These are phyloP conservation scores for Phoma sp. DNA, from an alignment of 2,329 filamentous ascomycete genomes.

Conservation along the genomic window DNA sequence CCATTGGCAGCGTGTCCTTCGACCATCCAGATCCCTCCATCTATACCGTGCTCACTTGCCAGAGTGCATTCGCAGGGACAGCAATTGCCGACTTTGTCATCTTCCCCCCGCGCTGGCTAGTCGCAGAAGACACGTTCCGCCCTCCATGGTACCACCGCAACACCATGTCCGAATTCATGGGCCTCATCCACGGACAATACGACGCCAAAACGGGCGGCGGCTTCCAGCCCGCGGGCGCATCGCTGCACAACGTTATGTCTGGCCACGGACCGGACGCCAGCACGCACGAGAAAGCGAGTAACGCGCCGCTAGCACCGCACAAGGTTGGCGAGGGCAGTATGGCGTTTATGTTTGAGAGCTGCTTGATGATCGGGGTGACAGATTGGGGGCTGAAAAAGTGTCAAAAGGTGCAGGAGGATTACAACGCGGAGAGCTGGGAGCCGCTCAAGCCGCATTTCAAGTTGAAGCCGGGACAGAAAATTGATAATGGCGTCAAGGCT, in stretches of 20 bases:
- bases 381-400: conserved; percentile 76
- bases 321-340: conserved; percentile 71
- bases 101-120: conserved; percentile 75
- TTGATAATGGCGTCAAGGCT: conserved; percentile 33
- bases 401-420: conserved; percentile 73
- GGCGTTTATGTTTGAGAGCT: conserved; percentile 74
- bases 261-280: conserved; percentile 70
- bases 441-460: conserved; percentile 57
- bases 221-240: conserved; percentile 69
- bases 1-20: conserved; percentile 62
- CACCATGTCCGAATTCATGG: conserved; percentile 75
- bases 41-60: conserved; percentile 71
- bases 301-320: conserved; percentile 61
- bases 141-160: conserved; percentile 77
- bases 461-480: conserved; percentile 35
- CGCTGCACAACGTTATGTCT: conserved; percentile 77
- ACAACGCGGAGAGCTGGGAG: conserved; percentile 84
- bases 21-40: conserved; percentile 74
- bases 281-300: conserved; percentile 66
- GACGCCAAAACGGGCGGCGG: conserved; percentile 66
- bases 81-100: conserved; percentile 74
- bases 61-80: conserved; percentile 61
- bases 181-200: conserved; percentile 68
- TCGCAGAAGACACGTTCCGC: conserved; percentile 73
- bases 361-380: conserved; percentile 74